A percentile compares a stretch with the other conserved stretches of the same genome.
Conservation (phyloP, 352 stramenopile genomes). For the Globisporangium paroecandrum region DNA sequence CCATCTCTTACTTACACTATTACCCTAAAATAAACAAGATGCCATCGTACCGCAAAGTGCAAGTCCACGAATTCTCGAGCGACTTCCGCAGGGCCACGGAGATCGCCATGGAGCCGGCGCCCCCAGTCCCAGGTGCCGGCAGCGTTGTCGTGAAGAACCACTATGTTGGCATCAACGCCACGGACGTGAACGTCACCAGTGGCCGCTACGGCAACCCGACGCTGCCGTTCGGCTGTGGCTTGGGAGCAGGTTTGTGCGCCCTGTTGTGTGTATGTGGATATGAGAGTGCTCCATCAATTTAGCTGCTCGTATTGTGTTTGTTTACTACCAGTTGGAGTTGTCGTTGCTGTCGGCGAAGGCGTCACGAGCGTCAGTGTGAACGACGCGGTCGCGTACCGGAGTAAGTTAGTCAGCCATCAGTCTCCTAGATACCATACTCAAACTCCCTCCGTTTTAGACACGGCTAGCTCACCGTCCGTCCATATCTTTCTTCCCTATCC, state of each 20-base stretch:
- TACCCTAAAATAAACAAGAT: neutral
- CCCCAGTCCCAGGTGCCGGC: conserved; percentile 32
- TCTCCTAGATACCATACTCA: neutral
- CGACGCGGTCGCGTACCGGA: conserved; percentile 42
- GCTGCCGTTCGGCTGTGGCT: conserved; percentile 34
- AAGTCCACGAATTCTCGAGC: conserved; percentile 57
- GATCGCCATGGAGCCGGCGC: conserved; percentile 40
- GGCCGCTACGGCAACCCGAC: conserved; percentile 33
- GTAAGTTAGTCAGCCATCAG: conserved; percentile 15
- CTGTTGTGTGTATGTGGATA: neutral
- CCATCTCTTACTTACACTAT: neutral
- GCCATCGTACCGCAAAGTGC: conserved; percentile 1
- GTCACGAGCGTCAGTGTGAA: conserved; percentile 48
- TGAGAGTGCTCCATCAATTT: neutral
- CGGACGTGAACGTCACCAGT: conserved; percentile 59
- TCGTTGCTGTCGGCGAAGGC: conserved; percentile 33
- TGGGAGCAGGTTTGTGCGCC: conserved; percentile 24
- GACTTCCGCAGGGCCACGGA: conserved; percentile 71
- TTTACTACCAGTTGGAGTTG: conserved; percentile 27
- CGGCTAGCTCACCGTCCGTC: neutral
- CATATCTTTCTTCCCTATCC: neutral
- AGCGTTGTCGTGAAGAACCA: conserved; percentile 46
- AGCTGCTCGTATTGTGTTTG: neutral
- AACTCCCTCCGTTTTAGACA: neutral
- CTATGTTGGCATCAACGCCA: conserved; percentile 42